Evolutionary conservation across 2,329 filamentous ascomycete species (phyloP).

Genomic region (Alternaria incomplexa): DNA sequence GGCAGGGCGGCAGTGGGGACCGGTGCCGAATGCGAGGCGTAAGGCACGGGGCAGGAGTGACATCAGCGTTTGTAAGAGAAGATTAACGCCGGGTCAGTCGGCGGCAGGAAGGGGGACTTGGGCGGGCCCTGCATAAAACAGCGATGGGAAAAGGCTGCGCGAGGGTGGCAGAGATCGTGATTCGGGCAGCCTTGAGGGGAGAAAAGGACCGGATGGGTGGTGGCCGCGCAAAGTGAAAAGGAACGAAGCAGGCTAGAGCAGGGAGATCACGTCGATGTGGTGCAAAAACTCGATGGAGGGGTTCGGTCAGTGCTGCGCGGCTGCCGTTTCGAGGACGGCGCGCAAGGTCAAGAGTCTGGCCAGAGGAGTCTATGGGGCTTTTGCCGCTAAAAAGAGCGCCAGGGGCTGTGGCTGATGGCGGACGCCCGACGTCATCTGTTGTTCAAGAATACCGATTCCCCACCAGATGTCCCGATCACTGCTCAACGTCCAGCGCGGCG

Average conservation of each 20-base stretch:
- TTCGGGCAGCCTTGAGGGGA: not conserved
- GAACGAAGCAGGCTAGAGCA: constrained; percentile 5
- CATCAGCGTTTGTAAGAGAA: constrained; percentile 7
- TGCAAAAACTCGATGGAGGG: constrained; percentile 20
- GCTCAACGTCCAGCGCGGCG: constrained; percentile 2
- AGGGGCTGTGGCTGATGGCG: constrained; percentile 23
- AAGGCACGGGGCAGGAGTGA: not conserved
- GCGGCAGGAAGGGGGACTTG: constrained; percentile 6
- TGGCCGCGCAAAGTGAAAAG: constrained; percentile 9
- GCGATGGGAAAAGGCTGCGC: not conserved
- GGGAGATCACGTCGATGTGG: constrained; percentile 14
- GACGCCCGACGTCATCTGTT: constrained; percentile 22
- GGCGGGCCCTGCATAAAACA: constrained; percentile 13
- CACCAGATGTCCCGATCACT: constrained; percentile 23
- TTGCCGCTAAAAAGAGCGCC: constrained; percentile 7
- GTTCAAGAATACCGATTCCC: constrained; percentile 12
- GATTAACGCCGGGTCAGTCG: constrained; percentile 11
- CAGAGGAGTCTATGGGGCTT: constrained; percentile 8
- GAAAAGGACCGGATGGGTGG: constrained; percentile 8
- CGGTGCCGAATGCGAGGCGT: constrained; percentile 2
- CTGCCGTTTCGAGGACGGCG: constrained; percentile 20
- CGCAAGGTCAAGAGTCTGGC: constrained; percentile 14
- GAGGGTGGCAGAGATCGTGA: not conserved
- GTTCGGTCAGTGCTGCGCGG: constrained; percentile 12
- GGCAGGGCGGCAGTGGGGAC: not conserved